Evolutionary conservation across 495 filamentous ascomycete genomes (phyloP), one percentile per base, ranked within the genome.

Genomic region (Filosporella fistucella): DNA sequence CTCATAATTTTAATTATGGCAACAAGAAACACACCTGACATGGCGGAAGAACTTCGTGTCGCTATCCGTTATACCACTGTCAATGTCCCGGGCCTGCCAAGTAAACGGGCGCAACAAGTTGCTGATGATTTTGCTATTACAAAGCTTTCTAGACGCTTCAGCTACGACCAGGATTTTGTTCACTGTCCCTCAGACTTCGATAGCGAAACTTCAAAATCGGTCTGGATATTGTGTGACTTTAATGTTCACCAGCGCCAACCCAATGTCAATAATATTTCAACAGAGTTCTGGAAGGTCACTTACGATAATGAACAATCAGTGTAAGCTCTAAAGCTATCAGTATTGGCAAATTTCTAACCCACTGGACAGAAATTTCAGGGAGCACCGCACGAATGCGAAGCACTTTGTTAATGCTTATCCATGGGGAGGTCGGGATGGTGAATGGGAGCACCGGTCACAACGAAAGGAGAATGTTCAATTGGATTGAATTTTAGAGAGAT

Each of bases 21-120:
- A 30, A 30, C n/a, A 30, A n/a, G n/a, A 8, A 8, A 8, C 8
- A 37, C 17, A 11, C 9, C 16, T 9, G 10, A 17, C 7, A 10
- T 11, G 9, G 34, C 9, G 16, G 16, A 37, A 37, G n/a, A 30
- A 30, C n/a, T 8, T 30, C 22, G 39, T n/a, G 26, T 42, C 11
- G 39, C 39, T n/a, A 42, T 42, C 20, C 39, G 39, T 23, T 25
- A 24, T 42, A 42, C 3, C 22, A 42, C 39, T 22, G 16, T 16
- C 16, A 26, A 42, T n/a, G 18, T 42, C 11, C 39, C 39, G 3
- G 39, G 39, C 1, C 1, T 2, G 39, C 39, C 22, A 26, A 42
- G 2, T 1, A 26, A 42, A 11, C 1, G 39, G 39, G 2, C 11
- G 11, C 1, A n/a, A 25, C 18, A n/a, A 2, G 11, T 42, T n/a